phyloP scores from a whole-genome alignment of 176 grass and related monocot genomes.

The Oryza officinalis region DNA sequence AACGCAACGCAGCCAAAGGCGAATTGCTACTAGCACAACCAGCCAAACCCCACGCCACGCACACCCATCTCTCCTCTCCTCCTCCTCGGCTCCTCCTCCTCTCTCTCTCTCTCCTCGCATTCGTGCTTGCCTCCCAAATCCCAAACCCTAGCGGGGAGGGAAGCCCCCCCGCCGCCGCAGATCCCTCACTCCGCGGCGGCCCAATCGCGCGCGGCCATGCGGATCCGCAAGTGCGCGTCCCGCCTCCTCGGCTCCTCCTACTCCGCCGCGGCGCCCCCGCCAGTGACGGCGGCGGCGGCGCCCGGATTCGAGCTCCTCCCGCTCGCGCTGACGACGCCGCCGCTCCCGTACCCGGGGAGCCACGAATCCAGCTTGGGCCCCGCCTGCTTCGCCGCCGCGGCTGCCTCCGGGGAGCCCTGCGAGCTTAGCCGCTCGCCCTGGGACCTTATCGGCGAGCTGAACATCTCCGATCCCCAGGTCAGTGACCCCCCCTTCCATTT shows the following conservation, averaged over 20 bases:
- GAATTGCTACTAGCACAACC: not conserved
- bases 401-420: not conserved
- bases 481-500: not conserved
- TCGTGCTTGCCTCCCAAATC: not conserved
- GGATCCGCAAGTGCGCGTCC: constrained; percentile 46
- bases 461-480: constrained; percentile 40
- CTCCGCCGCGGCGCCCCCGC: not conserved
- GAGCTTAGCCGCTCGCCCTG: constrained; percentile 36
- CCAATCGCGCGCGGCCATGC: constrained; percentile 12
- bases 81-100: too few species aligned
- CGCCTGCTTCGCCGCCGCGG: fast-evolving
- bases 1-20: not conserved
- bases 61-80: not conserved
- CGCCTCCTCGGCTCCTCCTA: constrained; percentile 34
- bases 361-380: not conserved
- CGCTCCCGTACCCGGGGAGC: not conserved
- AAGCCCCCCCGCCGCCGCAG: not conserved
- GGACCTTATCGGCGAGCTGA: constrained; percentile 41
- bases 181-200: not conserved
- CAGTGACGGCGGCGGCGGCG: too few species aligned
- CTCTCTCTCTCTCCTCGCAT: too few species aligned
- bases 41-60: not conserved
- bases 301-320: not conserved
- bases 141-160: constrained; percentile 17
- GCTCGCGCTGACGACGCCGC: not conserved